phyloP scores from a whole-genome alignment of 2,329 filamentous ascomycete species.

The Teratosphaeria epicoccoides region DNA sequence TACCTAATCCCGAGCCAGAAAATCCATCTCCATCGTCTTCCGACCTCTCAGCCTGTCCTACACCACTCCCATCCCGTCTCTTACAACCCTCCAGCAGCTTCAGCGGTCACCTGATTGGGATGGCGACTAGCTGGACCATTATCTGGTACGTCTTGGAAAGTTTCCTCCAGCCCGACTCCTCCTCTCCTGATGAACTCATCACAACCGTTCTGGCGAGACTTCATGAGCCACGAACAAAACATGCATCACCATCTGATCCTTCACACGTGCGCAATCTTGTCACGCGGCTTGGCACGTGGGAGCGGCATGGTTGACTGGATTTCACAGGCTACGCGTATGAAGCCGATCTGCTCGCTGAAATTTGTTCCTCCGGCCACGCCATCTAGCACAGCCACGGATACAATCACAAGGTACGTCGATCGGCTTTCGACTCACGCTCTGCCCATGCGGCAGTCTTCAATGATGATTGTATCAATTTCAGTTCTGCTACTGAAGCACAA shows the following conservation, averaged over 20 bases:
- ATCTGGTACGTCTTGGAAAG: not conserved
- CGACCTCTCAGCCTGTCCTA: not conserved
- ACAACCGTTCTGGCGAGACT: slow-evolving; percentile 27
- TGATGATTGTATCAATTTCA: slow-evolving; percentile 32
- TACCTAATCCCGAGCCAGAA: not conserved
- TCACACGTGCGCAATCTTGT: not conserved
- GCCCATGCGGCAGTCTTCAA: slow-evolving; percentile 2
- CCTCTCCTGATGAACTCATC: slow-evolving; percentile 21
- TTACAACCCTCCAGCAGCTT: no score
- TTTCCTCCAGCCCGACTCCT: not conserved
- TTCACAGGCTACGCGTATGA: not conserved
- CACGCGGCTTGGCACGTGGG: not conserved
- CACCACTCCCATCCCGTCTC: not conserved
- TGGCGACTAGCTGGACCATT: not conserved
- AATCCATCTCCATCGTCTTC: not conserved
- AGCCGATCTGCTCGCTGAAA: not conserved
- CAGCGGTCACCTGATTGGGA: no score
- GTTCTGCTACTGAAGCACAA: slow-evolving; percentile 30
- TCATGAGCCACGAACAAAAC: slow-evolving; percentile 30
- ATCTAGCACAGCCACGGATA: not conserved
- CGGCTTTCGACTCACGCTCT: not conserved
- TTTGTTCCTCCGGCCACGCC: not conserved
- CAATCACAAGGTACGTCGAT: not conserved
- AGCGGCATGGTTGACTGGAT: not conserved
- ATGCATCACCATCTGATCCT: slow-evolving; percentile 33